Evolutionary conservation across 2,329 filamentous ascomycete genomes (phyloP), one percentile per base, ranked within the genome.

Genomic region (Thermochaetoides dissita): DNA sequence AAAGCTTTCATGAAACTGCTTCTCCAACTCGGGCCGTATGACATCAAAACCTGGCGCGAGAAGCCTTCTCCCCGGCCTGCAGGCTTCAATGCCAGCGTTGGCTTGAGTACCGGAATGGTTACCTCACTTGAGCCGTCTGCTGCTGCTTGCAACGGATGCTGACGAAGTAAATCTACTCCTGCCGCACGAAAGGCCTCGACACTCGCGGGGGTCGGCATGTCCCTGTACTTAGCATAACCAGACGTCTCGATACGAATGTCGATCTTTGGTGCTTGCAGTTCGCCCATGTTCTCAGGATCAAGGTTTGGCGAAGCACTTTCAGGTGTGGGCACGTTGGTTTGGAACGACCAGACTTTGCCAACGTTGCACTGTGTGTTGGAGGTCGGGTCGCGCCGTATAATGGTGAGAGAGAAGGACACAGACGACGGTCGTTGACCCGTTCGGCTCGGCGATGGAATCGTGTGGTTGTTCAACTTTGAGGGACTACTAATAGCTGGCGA

Each of bases 351-450:
- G 38, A 86, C 69, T 42, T 69, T 76, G 17, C 78, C 83, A 9
- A 87, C 71, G 54, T 87, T 87, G 81, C 81, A 86, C 57, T 87
- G 83, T 42, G 68, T 68, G 7, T 76, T 76, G 7, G 78, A 74
- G 17, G 71, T 67, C 1, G 80, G 80, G 55, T 87, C 79, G 49
- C 82, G 74, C n/a, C 83, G 77, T 52, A 87, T 85, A 10, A 88
- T 59, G 0, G 76, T 79, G 10, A 78, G 60, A 2, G 66, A 69
- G 48, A 75, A 76, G 0, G 71, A 66, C 0, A 60, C 58, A 30
- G 46, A 46, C 1, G 49, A 43, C 6, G 51, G 42, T 6, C 42
- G 37, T 6, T 34, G 38, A 2, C 41, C 40, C 6, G 34, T 7
- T 24, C 38, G 46, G 6, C 10, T 38, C 1, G 46, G 46, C 3